Conservation (phyloP, 495 filamentous ascomycete species). For the Pyronema domesticum region DNA sequence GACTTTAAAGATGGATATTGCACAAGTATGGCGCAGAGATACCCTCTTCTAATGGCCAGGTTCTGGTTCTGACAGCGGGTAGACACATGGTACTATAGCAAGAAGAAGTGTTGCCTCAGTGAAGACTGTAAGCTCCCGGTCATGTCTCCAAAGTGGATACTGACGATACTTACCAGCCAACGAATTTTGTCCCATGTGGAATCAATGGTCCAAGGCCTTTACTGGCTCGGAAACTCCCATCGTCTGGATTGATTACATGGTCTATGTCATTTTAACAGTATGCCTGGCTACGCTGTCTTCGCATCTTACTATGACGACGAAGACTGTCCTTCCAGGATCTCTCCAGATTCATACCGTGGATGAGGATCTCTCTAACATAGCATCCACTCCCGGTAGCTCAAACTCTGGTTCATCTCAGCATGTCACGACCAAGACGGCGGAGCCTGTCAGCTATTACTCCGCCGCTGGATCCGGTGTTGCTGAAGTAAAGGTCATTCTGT, state of each 20-base stretch:
- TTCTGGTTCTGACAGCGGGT: neutral
- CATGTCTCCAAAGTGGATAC: neutral
- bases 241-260: constrained; percentile 58
- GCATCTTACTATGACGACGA: constrained; percentile 64
- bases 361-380: constrained; percentile 42
- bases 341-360: constrained; percentile 75
- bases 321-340: constrained; percentile 77
- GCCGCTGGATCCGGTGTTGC: constrained; percentile 93
- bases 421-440: constrained; percentile 18
- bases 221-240: constrained; percentile 33
- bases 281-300: constrained; percentile 59
- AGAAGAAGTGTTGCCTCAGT: constrained; percentile 59
- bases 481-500: constrained; percentile 92
- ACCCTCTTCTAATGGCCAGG: neutral
- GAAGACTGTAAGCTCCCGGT: constrained; percentile 23
- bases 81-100: constrained; percentile 49
- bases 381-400: constrained; percentile 21
- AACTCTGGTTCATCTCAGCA: constrained; percentile 24
- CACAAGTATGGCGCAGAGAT: constrained; percentile 26
- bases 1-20: constrained; percentile 88
- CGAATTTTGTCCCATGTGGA: constrained; percentile 24
- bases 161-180: constrained; percentile 14
- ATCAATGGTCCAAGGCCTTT: constrained; percentile 20
- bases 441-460: constrained; percentile 84
- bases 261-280: constrained; percentile 56